Base-by-base conservation (phyloP, 2,329 filamentous ascomycete species). In the Hymenoscyphus infarciens region DNA sequence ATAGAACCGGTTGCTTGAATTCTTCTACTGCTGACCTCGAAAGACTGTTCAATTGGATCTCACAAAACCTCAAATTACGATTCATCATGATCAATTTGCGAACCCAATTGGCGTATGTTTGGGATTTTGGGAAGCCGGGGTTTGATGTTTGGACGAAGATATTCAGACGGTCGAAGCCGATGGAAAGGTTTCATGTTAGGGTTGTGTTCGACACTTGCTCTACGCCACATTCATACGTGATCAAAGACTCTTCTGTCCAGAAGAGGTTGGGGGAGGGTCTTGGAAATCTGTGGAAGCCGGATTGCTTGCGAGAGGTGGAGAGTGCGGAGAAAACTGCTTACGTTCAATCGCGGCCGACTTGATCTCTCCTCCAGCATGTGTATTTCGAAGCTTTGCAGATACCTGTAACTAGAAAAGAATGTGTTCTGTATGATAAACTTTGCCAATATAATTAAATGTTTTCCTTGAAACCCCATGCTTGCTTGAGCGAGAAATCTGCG, bases 111-210 rank as follows among this genome's bases (percentile, higher is more conserved):
- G 2, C 15, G 2, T 16, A 29, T 15, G 3, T 55, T 3, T 13
- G 3, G 22, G 53, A 33, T 19, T n/a, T 33, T 29, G 8, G 3
- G 15, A 31, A 49, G 22, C 19, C 19, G 19, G 11, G 5, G 25
- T 3, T 55, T 31, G 19, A 15, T 7, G 25, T n/a, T 11, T 55
- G 53, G 53, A 15, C 16, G 27, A 16, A 7, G 25, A 55, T 55
- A n/a, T 55, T 55, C 29, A 31, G 29, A 33, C 16, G 53, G 19
- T 13, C 29, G 13, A 31, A 55, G 29, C 16, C 25, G 5, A 55
- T 55, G 29, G 53, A 55, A 16, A 55, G 53, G n/a, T 33, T 55
- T 55, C 53, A 55, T 33, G 16, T 55, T 19, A 31, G 53, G 53
- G 1, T 55, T 16, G 13, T 16, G 10, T 55, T 31, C 2, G n/a